Base-by-base conservation (phyloP, 306 rosid genomes). In the Gynostemma pentaphyllum region DNA sequence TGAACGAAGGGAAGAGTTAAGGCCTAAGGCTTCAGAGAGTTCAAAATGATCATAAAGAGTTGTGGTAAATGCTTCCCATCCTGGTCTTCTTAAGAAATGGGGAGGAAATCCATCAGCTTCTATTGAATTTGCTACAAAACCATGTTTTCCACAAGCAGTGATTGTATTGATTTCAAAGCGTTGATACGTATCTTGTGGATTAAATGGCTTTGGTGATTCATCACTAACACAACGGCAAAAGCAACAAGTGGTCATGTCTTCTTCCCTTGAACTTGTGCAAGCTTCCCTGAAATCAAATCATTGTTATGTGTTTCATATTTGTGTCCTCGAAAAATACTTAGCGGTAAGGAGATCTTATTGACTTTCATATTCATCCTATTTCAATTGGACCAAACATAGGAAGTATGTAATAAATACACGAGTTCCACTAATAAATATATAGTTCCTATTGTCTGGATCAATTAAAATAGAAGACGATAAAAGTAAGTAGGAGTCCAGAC, bases 111-210 rank as follows among this genome's bases (percentile, higher is more conserved):
- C 87, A 70, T 83, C 70, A 23, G 32, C 42, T 26, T 72, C 64
- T 21, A 74, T 69, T 16, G 90, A 75, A 61, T 65, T 78, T 22
- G 90, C 94, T 8, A 82, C 76, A 57, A 79, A 83, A 9, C 82
- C 87, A 14, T 56, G 19, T 70, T 62, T 69, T 62, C 40, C 72
- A 67, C n/a, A 6, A 9, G 7, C 8, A 15, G 2, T 16, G 16
- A 45, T 42, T 8, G 71, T 84, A 74, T 26, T 4, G 12, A 79
- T 71, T 81, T 86, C 76, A 69, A 86, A 51, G 45, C 68, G 77
- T 24, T 76, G 81, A 34, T 61, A 47, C n/a, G 27, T 29, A 50
- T 62, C 69, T 7, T 19, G 28, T 2, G 78, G 80, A n/a, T 75
- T 74, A 27, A 79, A 62, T 2, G 76, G 52, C 5, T 24, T 62